Evolutionary conservation across 2,329 filamentous ascomycete species (phyloP).

Genomic region (Huntiella omanensis): DNA sequence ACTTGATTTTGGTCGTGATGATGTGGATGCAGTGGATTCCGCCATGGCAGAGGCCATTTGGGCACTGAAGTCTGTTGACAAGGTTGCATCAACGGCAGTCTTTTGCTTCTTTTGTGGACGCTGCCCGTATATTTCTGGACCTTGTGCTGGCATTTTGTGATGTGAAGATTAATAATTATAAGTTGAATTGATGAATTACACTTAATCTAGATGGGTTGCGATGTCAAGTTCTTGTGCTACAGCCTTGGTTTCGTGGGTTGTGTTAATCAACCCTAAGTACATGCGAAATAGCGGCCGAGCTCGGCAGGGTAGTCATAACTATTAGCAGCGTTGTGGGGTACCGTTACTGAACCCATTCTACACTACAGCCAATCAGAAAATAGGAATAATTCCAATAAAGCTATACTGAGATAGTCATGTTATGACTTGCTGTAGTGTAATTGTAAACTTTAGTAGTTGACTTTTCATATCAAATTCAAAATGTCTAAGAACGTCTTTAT

Average conservation of each 20-base stretch:
- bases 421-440: neutral
- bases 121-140: constrained; percentile 60
- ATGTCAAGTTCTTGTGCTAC: no score
- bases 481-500: constrained; percentile 27
- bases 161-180: neutral
- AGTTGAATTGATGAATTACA: neutral
- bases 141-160: constrained; percentile 35
- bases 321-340: constrained; percentile 3
- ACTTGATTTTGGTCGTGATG: neutral
- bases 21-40: constrained; percentile 20
- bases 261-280: neutral
- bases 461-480: neutral
- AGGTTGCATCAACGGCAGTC: constrained; percentile 48
- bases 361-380: constrained; percentile 9
- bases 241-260: no score
- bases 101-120: constrained; percentile 49
- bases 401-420: no score
- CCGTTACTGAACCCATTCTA: constrained; percentile 4
- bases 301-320: neutral
- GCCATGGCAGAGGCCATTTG: constrained; percentile 70
- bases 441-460: no score
- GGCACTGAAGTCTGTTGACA: constrained; percentile 68
- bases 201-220: neutral
- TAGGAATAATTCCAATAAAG: neutral
- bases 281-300: neutral